These are phyloP conservation scores for Tuber microsphaerosporum DNA, from an alignment of 495 filamentous ascomycete species.

Conservation along the genomic window DNA sequence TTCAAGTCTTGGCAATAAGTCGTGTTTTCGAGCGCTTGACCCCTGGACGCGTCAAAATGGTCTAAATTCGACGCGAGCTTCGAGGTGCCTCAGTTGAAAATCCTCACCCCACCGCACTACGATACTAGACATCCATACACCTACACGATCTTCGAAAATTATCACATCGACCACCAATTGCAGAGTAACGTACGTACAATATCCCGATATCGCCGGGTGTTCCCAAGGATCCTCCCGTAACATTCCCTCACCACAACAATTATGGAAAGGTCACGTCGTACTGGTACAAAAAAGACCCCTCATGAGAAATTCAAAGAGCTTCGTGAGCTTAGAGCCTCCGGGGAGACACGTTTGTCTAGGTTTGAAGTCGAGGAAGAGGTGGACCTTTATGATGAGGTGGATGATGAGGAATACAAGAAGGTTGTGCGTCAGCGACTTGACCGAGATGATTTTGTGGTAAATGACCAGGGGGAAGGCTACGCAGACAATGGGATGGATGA, in stretches of 20 bases:
- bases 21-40: slow-evolving; percentile 9
- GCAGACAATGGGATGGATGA: slow-evolving; percentile 96
- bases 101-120: not conserved
- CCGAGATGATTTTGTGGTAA: slow-evolving; percentile 93
- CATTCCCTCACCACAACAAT: not conserved
- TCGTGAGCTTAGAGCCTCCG: slow-evolving; percentile 71
- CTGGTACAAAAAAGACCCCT: slow-evolving; percentile 27
- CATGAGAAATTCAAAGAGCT: slow-evolving; percentile 64
- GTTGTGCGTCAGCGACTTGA: slow-evolving; percentile 82
- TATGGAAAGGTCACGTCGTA: slow-evolving; percentile 38
- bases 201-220: slow-evolving; percentile 13
- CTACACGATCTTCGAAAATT: not conserved
- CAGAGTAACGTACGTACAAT: not conserved
- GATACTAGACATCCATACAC: not conserved
- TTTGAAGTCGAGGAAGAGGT: slow-evolving; percentile 82
- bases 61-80: slow-evolving; percentile 9
- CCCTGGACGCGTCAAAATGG: slow-evolving; percentile 21
- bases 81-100: not conserved
- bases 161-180: not conserved
- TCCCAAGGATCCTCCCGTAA: not conserved
- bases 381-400: slow-evolving; percentile 88
- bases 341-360: slow-evolving; percentile 80
- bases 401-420: slow-evolving; percentile 95
- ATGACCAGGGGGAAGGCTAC: slow-evolving; percentile 88
- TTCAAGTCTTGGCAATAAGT: slow-evolving; percentile 11